Conservation (phyloP, 2,329 filamentous ascomycete genomes). For the Paracoccidioides brasiliensis region DNA sequence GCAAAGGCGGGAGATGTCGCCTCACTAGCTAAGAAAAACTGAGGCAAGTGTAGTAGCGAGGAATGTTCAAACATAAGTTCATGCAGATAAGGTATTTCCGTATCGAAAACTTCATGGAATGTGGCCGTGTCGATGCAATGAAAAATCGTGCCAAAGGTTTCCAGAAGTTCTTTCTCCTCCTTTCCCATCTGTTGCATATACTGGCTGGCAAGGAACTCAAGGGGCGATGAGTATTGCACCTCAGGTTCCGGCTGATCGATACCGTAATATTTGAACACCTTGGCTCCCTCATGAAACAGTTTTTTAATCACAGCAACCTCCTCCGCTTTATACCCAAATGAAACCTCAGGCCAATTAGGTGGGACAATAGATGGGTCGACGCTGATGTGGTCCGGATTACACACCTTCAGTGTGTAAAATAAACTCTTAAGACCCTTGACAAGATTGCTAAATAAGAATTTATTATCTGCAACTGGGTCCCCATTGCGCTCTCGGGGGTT, state of each 20-base stretch:
- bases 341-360: conserved; percentile 86
- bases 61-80: conserved; percentile 97
- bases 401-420: conserved; percentile 85
- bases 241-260: conserved; percentile 67
- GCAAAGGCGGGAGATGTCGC: conserved; percentile 95
- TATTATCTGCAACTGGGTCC: conserved; percentile 90
- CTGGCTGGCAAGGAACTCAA: conserved; percentile 87
- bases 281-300: conserved; percentile 89
- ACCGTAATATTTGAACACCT: conserved; percentile 94
- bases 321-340: conserved; percentile 91
- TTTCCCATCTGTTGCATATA: conserved; percentile 89
- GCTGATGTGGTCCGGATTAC: conserved; percentile 56
- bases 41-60: conserved; percentile 82
- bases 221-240: conserved; percentile 62
- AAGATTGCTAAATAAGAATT: conserved; percentile 92
- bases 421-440: conserved; percentile 93
- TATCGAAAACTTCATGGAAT: conserved; percentile 96
- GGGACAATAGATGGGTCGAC: conserved; percentile 71
- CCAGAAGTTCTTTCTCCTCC: conserved; percentile 92
- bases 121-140: conserved; percentile 97
- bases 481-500: conserved; percentile 79
- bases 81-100: conserved; percentile 91
- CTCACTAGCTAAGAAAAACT: conserved; percentile 98
- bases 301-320: conserved; percentile 95
- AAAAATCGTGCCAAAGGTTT: conserved; percentile 96